Percentiles rank a stretch among this genome's conserved stretches.
Evolutionary conservation across 2,329 filamentous ascomycete species (phyloP).

Genomic region (Fusarium sterilihyphosum): DNA sequence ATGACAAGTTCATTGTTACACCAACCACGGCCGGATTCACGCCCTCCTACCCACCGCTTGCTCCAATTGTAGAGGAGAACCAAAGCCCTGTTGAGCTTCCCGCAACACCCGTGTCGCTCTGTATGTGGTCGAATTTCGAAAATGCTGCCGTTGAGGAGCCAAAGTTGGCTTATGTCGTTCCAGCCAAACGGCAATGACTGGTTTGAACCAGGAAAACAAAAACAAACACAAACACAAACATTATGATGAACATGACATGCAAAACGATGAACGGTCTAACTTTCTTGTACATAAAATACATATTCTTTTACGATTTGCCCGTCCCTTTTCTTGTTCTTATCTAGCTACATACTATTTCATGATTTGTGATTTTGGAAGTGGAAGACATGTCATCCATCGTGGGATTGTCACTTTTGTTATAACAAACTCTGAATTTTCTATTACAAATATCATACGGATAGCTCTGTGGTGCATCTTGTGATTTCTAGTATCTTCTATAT

Average conservation of each 20-base stretch:
- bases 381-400: neutral
- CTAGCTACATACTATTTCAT: neutral
- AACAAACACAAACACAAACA: neutral
- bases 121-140: constrained; percentile 42
- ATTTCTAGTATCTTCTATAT: neutral
- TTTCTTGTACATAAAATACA: constrained; percentile 12
- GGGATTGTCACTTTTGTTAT: neutral
- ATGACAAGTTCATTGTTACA: constrained; percentile 42
- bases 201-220: neutral
- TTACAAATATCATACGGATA: neutral
- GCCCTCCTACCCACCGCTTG: constrained; percentile 13
- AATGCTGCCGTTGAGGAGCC: constrained; percentile 41
- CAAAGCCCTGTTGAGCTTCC: constrained; percentile 40
- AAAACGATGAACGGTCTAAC: constrained; percentile 20
- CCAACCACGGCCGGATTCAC: constrained; percentile 38
- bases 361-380: neutral
- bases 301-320: constrained; percentile 7
- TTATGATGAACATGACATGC: constrained; percentile 28
- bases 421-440: neutral
- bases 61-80: neutral
- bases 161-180: constrained; percentile 41
- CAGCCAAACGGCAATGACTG: constrained; percentile 17
- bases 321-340: neutral
- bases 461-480: neutral
- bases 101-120: constrained; percentile 42